Base-by-base conservation (phyloP, 768 basidiomycete species). In the Stropharia rugosoannulata region DNA sequence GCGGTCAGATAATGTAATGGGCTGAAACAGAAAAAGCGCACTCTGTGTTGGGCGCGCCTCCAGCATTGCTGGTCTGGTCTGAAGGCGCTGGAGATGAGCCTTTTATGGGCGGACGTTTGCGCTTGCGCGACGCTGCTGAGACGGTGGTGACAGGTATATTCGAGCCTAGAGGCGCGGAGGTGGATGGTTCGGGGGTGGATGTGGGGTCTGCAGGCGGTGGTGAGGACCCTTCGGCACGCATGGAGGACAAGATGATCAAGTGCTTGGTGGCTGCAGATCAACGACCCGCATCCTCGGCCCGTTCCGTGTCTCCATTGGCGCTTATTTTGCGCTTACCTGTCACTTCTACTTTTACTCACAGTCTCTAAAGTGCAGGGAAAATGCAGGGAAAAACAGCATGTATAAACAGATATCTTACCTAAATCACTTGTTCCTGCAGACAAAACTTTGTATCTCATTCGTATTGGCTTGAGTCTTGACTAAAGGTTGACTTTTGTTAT, bases 81-180 rank as follows among this genome's bases (percentile, higher is more conserved):
- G 82, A 81, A 22, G 86, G 85, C 35, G 81, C 82, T 22, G 85
- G 85, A 0, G 86, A 86, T 2, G 82, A 68, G 5, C 78, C 76
- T 45, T 73, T 58, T n/a, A 66, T 66, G 3, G 79, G 76, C 0
- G 75, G 73, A 41, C 81, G 77, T 68, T 87, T 90, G 47, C 89
- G 78, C 67, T 89, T 83, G 47, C 76, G 74, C 19, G 67, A 66
- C 11, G 75, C 72, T 12, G 74, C 55, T 22, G 59, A 38, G 18
- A 46, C 54, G 2, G 58, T 39, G 11, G 58, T 48, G 22, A 41
- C 54, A 29, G 49, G 62, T 35, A 58, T 55, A 37, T 51, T 42
- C 9, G 42, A 42, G 29, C 44, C 48, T 58, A 55, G 55, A 35
- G 56, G 32, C 6, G 45, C 18, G 9, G 54, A 40, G 18, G 35